Evolutionary conservation across 352 stramenopile genomes (phyloP).

Genomic region (Plasmopara viticola): DNA sequence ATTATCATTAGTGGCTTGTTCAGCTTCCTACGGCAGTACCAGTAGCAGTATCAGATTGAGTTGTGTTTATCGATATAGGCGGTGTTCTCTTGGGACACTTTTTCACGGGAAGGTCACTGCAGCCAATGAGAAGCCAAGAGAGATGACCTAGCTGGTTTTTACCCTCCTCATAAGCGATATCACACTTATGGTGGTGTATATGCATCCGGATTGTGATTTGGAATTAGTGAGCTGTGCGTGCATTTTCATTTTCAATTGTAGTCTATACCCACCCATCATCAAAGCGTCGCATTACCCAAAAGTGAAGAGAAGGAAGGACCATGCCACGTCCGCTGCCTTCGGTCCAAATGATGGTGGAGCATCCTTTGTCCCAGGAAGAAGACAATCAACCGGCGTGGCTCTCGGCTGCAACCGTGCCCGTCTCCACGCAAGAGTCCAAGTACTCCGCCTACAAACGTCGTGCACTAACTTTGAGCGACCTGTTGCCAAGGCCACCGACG

Average conservation of each 20-base stretch:
- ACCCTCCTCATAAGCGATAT: too few species aligned
- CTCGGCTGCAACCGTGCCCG: constrained; percentile 7
- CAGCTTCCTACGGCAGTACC: too few species aligned
- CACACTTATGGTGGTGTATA: too few species aligned
- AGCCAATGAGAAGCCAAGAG: too few species aligned
- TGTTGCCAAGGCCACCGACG: constrained; percentile 21
- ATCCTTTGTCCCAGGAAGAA: constrained; percentile 7
- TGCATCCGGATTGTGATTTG: too few species aligned
- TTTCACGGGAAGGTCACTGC: too few species aligned
- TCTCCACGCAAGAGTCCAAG: constrained; percentile 4
- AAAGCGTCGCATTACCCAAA: neutral
- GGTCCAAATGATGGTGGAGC: constrained; percentile 7
- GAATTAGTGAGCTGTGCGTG: neutral
- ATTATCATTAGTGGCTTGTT: too few species aligned
- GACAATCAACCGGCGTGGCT: constrained; percentile 14
- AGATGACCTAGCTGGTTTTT: too few species aligned
- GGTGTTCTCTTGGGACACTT: too few species aligned
- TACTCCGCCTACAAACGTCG: constrained; percentile 39
- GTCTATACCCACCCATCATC: neutral
- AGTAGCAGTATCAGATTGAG: too few species aligned
- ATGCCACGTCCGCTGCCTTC: constrained; percentile 18
- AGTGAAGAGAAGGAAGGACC: neutral
- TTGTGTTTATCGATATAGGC: too few species aligned
- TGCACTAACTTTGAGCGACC: constrained; percentile 45
- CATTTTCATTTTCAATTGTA: neutral